Conservation (phyloP, 164 flowering plant genomes). For the Buxus sempervirens region DNA sequence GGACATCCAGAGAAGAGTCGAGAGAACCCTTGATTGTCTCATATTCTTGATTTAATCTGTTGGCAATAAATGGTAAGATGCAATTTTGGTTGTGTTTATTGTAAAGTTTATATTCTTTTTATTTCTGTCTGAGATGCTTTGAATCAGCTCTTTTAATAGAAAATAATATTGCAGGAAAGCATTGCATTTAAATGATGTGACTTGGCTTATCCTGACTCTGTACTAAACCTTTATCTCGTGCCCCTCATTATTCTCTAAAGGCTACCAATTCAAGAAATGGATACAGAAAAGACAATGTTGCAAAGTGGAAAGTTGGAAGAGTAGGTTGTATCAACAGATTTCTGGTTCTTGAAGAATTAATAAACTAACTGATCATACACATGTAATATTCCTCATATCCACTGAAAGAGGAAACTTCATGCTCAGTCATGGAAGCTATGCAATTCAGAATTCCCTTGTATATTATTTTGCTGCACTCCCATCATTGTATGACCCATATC, state of each 20-base stretch:
- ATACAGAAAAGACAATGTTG: no score
- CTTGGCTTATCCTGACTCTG: background rate
- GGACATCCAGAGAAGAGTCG: constrained; percentile 29
- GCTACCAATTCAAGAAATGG: background rate
- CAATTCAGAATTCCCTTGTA: background rate
- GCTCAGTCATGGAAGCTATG: background rate
- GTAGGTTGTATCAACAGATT: no score
- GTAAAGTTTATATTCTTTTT: constrained; percentile 1
- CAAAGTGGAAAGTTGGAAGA: no score
- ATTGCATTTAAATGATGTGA: background rate
- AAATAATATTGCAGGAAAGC: background rate
- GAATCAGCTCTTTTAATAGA: background rate
- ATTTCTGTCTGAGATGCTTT: constrained; percentile 1
- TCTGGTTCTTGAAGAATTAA: no score
- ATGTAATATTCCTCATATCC: background rate
- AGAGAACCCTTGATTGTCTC: constrained; percentile 58
- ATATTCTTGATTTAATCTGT: constrained; percentile 26
- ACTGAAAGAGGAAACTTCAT: background rate
- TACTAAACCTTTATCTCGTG: background rate
- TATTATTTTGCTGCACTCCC: background rate
- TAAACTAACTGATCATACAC: background rate
- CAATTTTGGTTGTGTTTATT: background rate
- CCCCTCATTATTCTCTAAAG: background rate
- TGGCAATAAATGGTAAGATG: background rate
- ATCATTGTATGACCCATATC: background rate